These are phyloP conservation scores for Beauveria varroae DNA, from an alignment of 2,329 filamentous ascomycete species.

Conservation along the genomic window DNA sequence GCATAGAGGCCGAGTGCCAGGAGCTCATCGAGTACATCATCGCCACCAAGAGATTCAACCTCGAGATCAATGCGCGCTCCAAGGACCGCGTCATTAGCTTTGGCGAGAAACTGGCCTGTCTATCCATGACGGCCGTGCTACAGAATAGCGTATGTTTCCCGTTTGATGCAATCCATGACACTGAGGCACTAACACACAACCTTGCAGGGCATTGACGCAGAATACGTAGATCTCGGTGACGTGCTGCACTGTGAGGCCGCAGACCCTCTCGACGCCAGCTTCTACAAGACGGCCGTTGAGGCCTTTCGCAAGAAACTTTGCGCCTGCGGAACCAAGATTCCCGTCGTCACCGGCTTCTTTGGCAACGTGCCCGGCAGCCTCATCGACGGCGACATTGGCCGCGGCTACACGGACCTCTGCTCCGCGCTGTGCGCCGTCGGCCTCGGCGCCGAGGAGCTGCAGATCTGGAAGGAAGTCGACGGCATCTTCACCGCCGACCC, in stretches of 20 bases:
- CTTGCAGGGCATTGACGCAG: conserved; percentile 63
- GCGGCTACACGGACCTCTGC: conserved; percentile 94
- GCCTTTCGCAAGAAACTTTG: conserved; percentile 56
- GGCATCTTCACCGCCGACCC: conserved; percentile 84
- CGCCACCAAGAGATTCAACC: conserved; percentile 57
- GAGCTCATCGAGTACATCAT: conserved; percentile 68
- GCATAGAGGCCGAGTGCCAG: conserved; percentile 72
- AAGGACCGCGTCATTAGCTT: conserved; percentile 89
- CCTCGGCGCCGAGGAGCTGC: conserved; percentile 76
- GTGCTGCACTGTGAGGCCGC: conserved; percentile 60
- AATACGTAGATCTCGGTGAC: conserved; percentile 86
- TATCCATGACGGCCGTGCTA: conserved; percentile 79
- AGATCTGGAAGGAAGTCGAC: conserved; percentile 99
- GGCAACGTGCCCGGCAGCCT: conserved; percentile 86
- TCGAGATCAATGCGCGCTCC: conserved; percentile 69
- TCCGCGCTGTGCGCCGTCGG: conserved; percentile 88
- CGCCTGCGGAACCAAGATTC: conserved; percentile 59
- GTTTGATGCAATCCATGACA: too few species aligned
- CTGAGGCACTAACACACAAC: conserved; percentile 18
- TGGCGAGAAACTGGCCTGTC: conserved; percentile 91
- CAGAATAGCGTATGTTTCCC: conserved; percentile 53
- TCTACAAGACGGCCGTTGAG: conserved; percentile 59
- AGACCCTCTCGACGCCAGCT: conserved; percentile 55
- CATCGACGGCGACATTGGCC: conserved; percentile 79
- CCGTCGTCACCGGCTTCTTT: conserved; percentile 89